These are phyloP conservation scores for Penicilliopsis zonata DNA, from an alignment of 495 filamentous ascomycete species.

Conservation along the genomic window DNA sequence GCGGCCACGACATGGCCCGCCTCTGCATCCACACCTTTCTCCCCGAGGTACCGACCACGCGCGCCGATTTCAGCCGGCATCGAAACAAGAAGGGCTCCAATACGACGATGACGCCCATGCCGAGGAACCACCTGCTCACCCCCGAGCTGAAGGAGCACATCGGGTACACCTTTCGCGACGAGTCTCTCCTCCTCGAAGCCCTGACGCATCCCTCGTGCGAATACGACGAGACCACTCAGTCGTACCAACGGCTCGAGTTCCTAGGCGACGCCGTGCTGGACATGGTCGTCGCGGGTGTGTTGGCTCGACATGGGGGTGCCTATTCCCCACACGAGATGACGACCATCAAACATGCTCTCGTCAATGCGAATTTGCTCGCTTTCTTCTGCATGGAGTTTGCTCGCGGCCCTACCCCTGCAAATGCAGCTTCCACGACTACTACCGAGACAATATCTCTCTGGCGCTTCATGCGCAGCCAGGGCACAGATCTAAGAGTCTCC, in stretches of 20 bases:
- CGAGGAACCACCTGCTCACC: constrained; percentile 6
- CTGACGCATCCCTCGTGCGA: constrained; percentile 71
- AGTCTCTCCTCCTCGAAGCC: constrained; percentile 65
- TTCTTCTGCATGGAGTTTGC: constrained; percentile 54
- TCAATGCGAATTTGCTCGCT: constrained; percentile 82
- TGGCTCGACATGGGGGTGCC: constrained; percentile 32
- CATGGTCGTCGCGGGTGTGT: constrained; percentile 48
- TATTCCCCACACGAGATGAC: constrained; percentile 62
- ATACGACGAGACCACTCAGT: constrained; percentile 37
- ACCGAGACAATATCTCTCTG: constrained; percentile 39
- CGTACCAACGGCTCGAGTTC: constrained; percentile 83
- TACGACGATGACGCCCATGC: constrained; percentile 3
- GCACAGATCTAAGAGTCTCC: constrained; percentile 32
- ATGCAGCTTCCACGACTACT: background rate
- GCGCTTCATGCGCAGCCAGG: constrained; percentile 56
- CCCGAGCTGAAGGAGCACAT: constrained; percentile 6
- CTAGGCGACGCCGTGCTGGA: constrained; percentile 84
- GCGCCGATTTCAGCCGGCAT: constrained; percentile 12
- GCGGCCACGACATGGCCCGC: constrained; percentile 49
- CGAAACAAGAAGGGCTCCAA: too few species aligned
- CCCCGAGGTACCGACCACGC: constrained; percentile 35
- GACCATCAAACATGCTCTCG: constrained; percentile 56
- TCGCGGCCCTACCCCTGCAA: constrained; percentile 2
- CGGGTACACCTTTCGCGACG: constrained; percentile 56
- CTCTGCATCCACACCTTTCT: constrained; percentile 54